Evolutionary conservation across 805 yeast species (phyloP), one percentile per base, ranked within the genome.

Genomic region (Clavispora asparagi): DNA sequence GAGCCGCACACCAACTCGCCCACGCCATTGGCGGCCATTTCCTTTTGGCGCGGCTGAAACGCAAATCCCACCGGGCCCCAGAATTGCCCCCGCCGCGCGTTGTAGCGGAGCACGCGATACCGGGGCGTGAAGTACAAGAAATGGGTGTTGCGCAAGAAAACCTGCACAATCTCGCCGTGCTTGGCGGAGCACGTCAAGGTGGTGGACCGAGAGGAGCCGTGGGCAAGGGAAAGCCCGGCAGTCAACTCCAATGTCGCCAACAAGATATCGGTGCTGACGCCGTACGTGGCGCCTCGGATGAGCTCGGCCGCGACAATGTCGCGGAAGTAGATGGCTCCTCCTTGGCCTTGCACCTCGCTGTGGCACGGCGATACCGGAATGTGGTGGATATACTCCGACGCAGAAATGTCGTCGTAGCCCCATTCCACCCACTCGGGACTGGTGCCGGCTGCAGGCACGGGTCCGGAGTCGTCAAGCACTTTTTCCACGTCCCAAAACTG

Each of bases 1-100:
- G 54, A 44, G 26, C 46, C 56, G 19, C 57, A 54, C 10, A 46
- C 40, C 56, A 54, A 52, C 32, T 52, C 53, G 10, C 57, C 57
- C 30, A 50, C 31, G 7, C 54, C 54, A 7, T 44, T 47, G 28
- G 33, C 36, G 23, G 50, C 28, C 7, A 52, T 42, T 7, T 45
- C 39, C 11, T 51, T 41, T 25, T 52, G 49, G 19, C 39, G 43
- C 33, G 43, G 30, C 39, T 27, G 38, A 23, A 35, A 13, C 16
- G 14, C 14, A 16, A 45, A 40, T 3, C 27, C 32, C 4, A n/a
- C 27, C 14, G 26, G 27, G 7, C n/a, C 32, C 7, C 19, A 9
- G 36, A 45, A 49, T 17, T 16, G 29, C 2, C 37, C 45, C n/a
- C 36, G 44, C 19, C 37, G 40, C 19, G 31, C 36, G 31, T 48